These are phyloP conservation scores for Ilyonectria mors-panacis DNA, from an alignment of 2,329 filamentous ascomycete species.

Conservation along the genomic window DNA sequence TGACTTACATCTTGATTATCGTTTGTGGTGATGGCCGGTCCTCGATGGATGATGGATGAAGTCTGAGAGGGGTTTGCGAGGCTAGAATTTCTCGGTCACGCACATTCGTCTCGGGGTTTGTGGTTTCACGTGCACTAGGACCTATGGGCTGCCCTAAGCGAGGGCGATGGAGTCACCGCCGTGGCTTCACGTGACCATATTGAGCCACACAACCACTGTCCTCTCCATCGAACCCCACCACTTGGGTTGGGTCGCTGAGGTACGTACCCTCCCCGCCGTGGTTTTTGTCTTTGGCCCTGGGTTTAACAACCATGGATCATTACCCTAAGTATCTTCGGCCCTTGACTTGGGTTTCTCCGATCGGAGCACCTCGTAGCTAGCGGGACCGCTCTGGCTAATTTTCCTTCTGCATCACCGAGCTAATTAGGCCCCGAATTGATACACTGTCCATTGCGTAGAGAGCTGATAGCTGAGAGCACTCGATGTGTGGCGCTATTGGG, in stretches of 20 bases:
- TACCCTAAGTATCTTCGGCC: neutral
- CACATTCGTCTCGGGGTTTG: slow-evolving; percentile 57
- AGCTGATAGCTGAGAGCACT: neutral
- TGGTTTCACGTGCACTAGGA: slow-evolving; percentile 59
- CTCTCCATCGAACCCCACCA: neutral
- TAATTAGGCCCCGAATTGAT: too few relatives aligned
- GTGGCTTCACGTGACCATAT: slow-evolving; percentile 42
- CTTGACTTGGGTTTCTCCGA: neutral
- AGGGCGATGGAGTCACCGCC: slow-evolving; percentile 53
- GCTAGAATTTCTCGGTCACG: slow-evolving; percentile 58
- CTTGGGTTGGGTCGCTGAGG: neutral
- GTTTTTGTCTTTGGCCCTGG: neutral
- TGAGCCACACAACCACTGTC: slow-evolving; percentile 21
- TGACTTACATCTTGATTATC: slow-evolving; percentile 63
- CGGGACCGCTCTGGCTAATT: too few relatives aligned
- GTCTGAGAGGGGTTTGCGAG: slow-evolving; percentile 57
- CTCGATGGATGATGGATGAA: slow-evolving; percentile 57
- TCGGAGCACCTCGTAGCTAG: neutral
- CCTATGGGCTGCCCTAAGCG: slow-evolving; percentile 55
- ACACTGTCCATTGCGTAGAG: neutral
- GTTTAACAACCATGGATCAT: too few relatives aligned
- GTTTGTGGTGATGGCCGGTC: slow-evolving; percentile 59
- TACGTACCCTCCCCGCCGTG: neutral
- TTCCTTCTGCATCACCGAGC: too few relatives aligned
- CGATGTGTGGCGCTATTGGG: neutral